Evolutionary conservation across 495 filamentous ascomycete species (phyloP), one percentile per base, ranked within the genome.

Genomic region (Aspergillus ellipticus): DNA sequence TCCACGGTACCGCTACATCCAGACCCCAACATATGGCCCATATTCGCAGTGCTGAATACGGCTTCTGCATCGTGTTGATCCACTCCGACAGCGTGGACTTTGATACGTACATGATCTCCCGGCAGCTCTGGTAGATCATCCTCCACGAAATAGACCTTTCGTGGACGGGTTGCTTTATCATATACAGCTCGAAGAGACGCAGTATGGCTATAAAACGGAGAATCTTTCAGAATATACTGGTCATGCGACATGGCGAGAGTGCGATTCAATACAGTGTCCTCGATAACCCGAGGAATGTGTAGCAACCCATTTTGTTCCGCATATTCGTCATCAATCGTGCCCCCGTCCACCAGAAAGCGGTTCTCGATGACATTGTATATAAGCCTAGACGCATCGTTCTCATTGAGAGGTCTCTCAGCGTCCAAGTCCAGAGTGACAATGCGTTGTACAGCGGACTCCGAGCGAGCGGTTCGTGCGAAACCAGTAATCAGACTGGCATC

Each of bases 1-100:
- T 66, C 67, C 6, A 84, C 67, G 6, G 77, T 49, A 15, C 80
- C 81, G 37, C 67, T 66, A 45, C 73, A 74, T 58, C 78, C 75
- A 16, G 62, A 57, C 0, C 79, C 80, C 1, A 80, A 46, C 17
- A 51, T 35, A 24, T 69, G 62, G 4, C 20, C 5, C 26, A n/a
- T n/a, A n/a, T 16, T 33, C 35, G 54, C 61, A 49, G 46, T 65
- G 4, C 67, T 69, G 28, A 64, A 64, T 0, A 64, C 60, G 0
- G 65, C 41, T 9, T 61, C 54, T 1, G 74, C 43, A 49, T 81
- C 77, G 19, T 64, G 63, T 58, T 68, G 66, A 47, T 70, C 76
- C 0, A 81, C n/a, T 3, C 74, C 73, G n/a, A 72, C 67, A 0
- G 60, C 53, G 0, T 61, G 58, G 11, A 74, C 65, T 16, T 54